phyloP scores from a whole-genome alignment of 495 filamentous ascomycete species.

The Beverwykella pulmonaria region DNA sequence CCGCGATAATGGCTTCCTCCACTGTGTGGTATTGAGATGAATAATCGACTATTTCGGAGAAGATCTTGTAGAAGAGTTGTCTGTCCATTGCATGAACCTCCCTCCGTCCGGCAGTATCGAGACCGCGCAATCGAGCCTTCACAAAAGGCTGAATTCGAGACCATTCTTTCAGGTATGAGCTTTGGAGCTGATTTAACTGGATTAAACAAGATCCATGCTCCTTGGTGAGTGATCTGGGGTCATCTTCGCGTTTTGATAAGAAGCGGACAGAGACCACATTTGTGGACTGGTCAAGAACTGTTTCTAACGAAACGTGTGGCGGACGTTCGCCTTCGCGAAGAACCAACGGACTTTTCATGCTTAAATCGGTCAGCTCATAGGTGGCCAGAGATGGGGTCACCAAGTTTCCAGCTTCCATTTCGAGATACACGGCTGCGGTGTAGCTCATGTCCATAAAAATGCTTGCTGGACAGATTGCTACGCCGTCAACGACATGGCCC shows the following conservation, averaged over 20 bases:
- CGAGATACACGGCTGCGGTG: slow-evolving; percentile 30
- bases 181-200: slow-evolving; percentile 6
- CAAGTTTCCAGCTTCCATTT: slow-evolving; percentile 9
- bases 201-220: slow-evolving; percentile 25
- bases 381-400: slow-evolving; percentile 17
- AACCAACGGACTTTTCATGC: slow-evolving; percentile 22
- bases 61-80: slow-evolving; percentile 35
- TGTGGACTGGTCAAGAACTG: slow-evolving; percentile 9
- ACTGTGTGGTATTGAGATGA: slow-evolving; percentile 24
- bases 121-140: slow-evolving; percentile 17
- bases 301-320: slow-evolving; percentile 11
- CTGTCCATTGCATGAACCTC: slow-evolving; percentile 23
- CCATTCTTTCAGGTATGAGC: slow-evolving; percentile 19
- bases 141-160: slow-evolving; percentile 26
- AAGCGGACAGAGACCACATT: slow-evolving; percentile 19
- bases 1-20: slow-evolving; percentile 25
- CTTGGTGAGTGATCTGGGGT: neutral
- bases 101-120: slow-evolving; percentile 10
- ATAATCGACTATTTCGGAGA: slow-evolving; percentile 34
- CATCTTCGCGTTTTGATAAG: slow-evolving; percentile 16
- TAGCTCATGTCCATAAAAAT: slow-evolving; percentile 37
- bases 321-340: slow-evolving; percentile 14
- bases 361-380: slow-evolving; percentile 20
- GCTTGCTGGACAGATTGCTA: slow-evolving; percentile 33
- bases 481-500: slow-evolving; percentile 34